Evolutionary conservation across 768 basidiomycete species (phyloP), one percentile per base, ranked within the genome.

Genomic region (Dictyophora rubrovolvata): DNA sequence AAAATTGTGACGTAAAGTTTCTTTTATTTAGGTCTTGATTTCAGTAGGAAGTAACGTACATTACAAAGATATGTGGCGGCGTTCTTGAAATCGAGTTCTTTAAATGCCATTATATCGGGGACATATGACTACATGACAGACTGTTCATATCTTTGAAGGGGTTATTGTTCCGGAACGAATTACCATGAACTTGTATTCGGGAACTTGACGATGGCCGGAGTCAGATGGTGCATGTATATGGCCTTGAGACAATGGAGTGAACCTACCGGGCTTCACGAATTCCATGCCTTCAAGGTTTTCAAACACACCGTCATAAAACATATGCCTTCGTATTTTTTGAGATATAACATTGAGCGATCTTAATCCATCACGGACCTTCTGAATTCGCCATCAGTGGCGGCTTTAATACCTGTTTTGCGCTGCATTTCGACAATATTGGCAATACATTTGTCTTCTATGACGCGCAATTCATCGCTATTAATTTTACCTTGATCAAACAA

Each of bases 301-400:
- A 67, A 85, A 85, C 33, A 86, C 81, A 18, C 84, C 84, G 50
- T 86, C 81, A 57, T 74, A 84, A 67, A 83, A 86, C 69, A 77
- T 71, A 49, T 73, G 73, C 63, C 83, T 84, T 66, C 7, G 2
- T 28, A 7, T 28, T 28, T 7, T 28, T 28, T 28, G 28, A 28
- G 28, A 28, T 28, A 55, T 51, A 34, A 22, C 12, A 51, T 4
- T 20, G 3, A 18, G 28, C 2, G 11, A 4, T 42, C 10, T 2
- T 42, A n/a, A 42, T 42, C n/a, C n/a, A 12, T 5, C 22, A 2
- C 34, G 16, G n/a, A 75, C 73, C 66, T 63, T 55, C 61, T 66
- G 64, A 71, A 72, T 69, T 86, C 83, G 48, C 84, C 84, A 62
- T 85, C 83, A 17, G 83, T 85, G 57, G 84, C 77, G n/a, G 74